Conservation (phyloP, 345 rosid genomes). For the Kernera saxatilis region DNA sequence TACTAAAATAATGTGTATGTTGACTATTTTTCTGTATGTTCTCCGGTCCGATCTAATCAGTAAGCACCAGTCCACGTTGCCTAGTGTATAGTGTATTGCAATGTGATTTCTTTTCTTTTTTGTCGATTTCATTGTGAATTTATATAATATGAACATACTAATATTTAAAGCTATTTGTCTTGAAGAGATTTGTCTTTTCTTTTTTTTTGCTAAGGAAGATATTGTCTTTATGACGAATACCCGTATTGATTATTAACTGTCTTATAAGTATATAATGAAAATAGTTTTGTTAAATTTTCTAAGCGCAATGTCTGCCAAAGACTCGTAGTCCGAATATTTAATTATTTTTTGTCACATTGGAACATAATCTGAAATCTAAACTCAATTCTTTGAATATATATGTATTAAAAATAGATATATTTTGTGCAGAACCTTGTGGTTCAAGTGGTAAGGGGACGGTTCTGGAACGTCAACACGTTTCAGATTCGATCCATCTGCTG, state of each 20-base stretch:
- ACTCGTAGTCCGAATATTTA: background rate
- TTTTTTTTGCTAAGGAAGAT: no score
- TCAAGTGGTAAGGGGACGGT: no score
- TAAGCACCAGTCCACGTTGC: background rate
- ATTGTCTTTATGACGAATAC: no score
- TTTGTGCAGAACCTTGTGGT: no score
- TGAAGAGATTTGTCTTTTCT: background rate
- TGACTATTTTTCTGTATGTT: slow-evolving; percentile 1
- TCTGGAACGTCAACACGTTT: no score
- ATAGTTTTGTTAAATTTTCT: no score
- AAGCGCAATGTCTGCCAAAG: background rate
- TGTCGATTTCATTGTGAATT: background rate
- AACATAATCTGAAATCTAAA: background rate
- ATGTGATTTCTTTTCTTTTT: background rate
- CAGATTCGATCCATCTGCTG: no score
- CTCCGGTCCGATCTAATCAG: background rate
- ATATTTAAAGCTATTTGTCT: background rate
- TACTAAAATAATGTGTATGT: slow-evolving; percentile 4
- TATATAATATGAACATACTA: no score
- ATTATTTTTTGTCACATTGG: background rate
- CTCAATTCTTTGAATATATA: background rate
- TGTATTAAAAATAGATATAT: background rate
- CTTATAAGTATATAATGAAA: no score
- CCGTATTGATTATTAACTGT: no score
- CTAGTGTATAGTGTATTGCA: background rate